Percentiles rank a stretch among this genome's conserved stretches.
phyloP scores from a whole-genome alignment of 2,329 filamentous ascomycete species.

The Coniosporium tulheliwenetii region DNA sequence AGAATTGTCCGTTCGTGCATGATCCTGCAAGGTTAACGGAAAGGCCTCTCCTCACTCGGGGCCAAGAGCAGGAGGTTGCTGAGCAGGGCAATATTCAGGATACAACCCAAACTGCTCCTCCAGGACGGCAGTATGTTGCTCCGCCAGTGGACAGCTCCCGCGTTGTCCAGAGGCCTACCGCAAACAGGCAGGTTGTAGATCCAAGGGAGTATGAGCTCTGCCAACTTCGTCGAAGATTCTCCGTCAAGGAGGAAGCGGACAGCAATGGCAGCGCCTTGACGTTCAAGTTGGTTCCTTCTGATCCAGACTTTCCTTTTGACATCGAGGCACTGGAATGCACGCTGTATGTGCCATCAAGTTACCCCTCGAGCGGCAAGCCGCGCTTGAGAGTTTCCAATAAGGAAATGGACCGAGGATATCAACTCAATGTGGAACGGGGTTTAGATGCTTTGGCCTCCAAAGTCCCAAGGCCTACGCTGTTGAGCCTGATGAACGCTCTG shows the following conservation, averaged over 20 bases:
- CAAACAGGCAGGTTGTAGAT: constrained; percentile 47
- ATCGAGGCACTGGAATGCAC: constrained; percentile 52
- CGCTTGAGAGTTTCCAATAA: constrained; percentile 49
- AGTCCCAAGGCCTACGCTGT: constrained; percentile 39
- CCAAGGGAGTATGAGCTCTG: constrained; percentile 60
- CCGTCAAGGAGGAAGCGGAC: constrained; percentile 28
- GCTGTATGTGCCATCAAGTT: constrained; percentile 47
- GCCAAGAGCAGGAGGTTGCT: not conserved
- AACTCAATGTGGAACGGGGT: constrained; percentile 61
- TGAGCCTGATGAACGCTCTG: constrained; percentile 51
- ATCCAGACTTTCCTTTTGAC: constrained; percentile 74
- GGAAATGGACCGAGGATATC: constrained; percentile 55
- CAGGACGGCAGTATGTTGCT: constrained; percentile 12
- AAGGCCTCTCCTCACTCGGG: not conserved
- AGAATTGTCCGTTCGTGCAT: constrained; percentile 35
- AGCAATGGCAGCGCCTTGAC: constrained; percentile 40
- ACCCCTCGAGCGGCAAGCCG: constrained; percentile 41
- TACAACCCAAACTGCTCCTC: constrained; percentile 4
- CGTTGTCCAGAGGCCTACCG: constrained; percentile 49
- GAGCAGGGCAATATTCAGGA: not conserved
- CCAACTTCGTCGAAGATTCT: constrained; percentile 55
- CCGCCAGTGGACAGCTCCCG: constrained; percentile 25
- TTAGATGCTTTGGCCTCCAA: constrained; percentile 50
- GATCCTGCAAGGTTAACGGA: constrained; percentile 11
- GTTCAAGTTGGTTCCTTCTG: constrained; percentile 56